phyloP scores from a whole-genome alignment of 140 eudicot genomes.

The Senecio squalidus region DNA sequence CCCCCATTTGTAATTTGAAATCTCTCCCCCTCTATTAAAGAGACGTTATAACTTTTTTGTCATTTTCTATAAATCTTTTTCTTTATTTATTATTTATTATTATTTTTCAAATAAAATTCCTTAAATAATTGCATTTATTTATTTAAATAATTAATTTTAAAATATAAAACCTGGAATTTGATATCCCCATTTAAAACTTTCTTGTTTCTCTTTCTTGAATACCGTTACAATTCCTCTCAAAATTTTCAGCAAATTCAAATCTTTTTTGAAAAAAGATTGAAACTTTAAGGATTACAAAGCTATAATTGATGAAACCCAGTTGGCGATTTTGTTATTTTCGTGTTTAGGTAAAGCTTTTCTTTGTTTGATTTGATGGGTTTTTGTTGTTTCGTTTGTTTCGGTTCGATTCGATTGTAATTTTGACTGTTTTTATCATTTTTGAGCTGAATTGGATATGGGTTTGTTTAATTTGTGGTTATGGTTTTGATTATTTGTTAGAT shows the following conservation, averaged over 20 bases:
- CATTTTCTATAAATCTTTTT: conserved; percentile 31
- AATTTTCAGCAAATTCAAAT: conserved; percentile 21
- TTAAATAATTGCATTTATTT: neutral
- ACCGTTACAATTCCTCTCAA: conserved; percentile 27
- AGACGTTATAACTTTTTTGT: conserved; percentile 69
- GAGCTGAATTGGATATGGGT: neutral
- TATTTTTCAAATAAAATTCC: conserved; percentile 2
- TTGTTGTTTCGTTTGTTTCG: neutral
- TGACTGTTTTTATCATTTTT: neutral
- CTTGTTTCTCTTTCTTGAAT: conserved; percentile 14
- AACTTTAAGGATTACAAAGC: conserved; percentile 26
- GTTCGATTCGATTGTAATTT: neutral
- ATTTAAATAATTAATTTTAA: conserved; percentile 5
- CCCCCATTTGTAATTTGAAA: conserved; percentile 59
- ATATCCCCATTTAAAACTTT: conserved; percentile 39
- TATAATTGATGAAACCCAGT: conserved; percentile 15
- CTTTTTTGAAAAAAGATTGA: conserved; percentile 4
- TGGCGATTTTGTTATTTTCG: conserved; percentile 25
- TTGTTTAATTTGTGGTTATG: neutral
- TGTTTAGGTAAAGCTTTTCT: conserved; percentile 32
- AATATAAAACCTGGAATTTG: neutral
- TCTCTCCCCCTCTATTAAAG: conserved; percentile 57
- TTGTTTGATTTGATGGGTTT: neutral
- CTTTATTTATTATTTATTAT: neutral
- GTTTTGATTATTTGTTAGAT: neutral